Base-by-base conservation (phyloP, 805 yeast species). In the Starmerella etchellsii region DNA sequence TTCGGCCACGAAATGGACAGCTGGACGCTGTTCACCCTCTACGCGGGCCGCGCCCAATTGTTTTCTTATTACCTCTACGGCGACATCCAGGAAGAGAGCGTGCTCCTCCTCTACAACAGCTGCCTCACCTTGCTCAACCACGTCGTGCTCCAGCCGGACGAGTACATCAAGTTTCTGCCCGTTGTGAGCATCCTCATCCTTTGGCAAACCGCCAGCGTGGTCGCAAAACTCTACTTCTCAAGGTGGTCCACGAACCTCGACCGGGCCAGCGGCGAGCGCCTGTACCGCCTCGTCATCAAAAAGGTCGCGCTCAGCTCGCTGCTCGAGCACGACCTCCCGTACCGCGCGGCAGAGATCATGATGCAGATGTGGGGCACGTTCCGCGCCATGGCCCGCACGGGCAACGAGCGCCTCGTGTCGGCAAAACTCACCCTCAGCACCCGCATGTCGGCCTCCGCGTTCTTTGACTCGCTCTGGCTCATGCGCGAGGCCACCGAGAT, bases 311-410 rank as follows among this genome's bases (percentile, higher is more conserved):
- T 75, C 44, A 93, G 95, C 0, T 83, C 95, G 0, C 78, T 88
- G 23, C 66, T 83, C 52, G 84, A 84, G 53, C 91, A 87, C 61
- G 98, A 88, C 56, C 77, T 91, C 68, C 83, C 96, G 0, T 83
- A 82, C 57, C 71, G 97, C 49, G 81, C 94, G 0, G 77, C 94
- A 34, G 95, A 95, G 8, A 84, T 91, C 44, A 83, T 91, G 91
- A 73, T 81, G 54, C 85, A 85, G 55, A 78, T 85, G 66, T 88
- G 98, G 98, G 82, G 80, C 44, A 67, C 85, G 44, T 81, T 81
- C 59, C 72, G 78, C 37, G 69, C 78, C 4, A 63, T 85, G 50
- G 42, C 41, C 16, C 29, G 44, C 4, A 16, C 40, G 6, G 77
- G 73, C 31, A 73, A 71, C 46, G 60, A 60, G 54, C 42, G 48